A percentile compares a stretch with the other conserved stretches of the same genome.
Conservation (phyloP, 768 basidiomycete genomes). For the Russula foetens region DNA sequence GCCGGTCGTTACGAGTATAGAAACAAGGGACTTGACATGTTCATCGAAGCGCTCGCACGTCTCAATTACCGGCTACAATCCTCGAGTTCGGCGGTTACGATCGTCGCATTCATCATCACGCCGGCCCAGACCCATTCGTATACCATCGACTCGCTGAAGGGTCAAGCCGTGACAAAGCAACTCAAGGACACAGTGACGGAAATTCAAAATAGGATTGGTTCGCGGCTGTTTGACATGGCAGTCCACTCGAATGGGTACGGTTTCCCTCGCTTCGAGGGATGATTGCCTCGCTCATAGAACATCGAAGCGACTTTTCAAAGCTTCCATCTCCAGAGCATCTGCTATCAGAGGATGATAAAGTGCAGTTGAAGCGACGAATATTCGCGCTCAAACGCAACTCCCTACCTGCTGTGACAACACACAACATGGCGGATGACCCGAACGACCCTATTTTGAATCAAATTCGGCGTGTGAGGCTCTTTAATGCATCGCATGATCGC, state of each 20-base stretch:
- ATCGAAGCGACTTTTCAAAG: slow-evolving; percentile 57
- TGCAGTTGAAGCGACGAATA: slow-evolving; percentile 90
- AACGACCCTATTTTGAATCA: slow-evolving; percentile 93
- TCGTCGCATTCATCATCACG: slow-evolving; percentile 99
- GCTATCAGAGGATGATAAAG: slow-evolving; percentile 86
- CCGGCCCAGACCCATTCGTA: slow-evolving; percentile 94
- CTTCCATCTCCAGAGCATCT: slow-evolving; percentile 68
- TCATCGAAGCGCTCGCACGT: slow-evolving; percentile 93
- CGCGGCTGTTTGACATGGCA: slow-evolving; percentile 89
- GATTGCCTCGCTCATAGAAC: background rate
- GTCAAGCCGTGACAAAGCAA: slow-evolving; percentile 96
- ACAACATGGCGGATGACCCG: slow-evolving; percentile 95
- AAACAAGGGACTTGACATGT: slow-evolving; percentile 99
- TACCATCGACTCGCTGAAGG: slow-evolving; percentile 95
- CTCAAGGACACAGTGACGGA: slow-evolving; percentile 92
- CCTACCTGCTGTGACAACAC: slow-evolving; percentile 93
- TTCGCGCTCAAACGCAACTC: slow-evolving; percentile 93
- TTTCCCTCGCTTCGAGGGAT: background rate
- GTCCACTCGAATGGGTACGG: slow-evolving; percentile 83
- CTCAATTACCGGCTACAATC: slow-evolving; percentile 59
- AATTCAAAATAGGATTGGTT: slow-evolving; percentile 89
- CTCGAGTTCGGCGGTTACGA: slow-evolving; percentile 63
- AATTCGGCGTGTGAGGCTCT: slow-evolving; percentile 87
- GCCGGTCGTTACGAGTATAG: slow-evolving; percentile 99
- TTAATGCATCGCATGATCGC: slow-evolving; percentile 81